These are phyloP conservation scores for Exophiala alcalophila DNA, from an alignment of 2,329 filamentous ascomycete genomes.

Conservation along the genomic window DNA sequence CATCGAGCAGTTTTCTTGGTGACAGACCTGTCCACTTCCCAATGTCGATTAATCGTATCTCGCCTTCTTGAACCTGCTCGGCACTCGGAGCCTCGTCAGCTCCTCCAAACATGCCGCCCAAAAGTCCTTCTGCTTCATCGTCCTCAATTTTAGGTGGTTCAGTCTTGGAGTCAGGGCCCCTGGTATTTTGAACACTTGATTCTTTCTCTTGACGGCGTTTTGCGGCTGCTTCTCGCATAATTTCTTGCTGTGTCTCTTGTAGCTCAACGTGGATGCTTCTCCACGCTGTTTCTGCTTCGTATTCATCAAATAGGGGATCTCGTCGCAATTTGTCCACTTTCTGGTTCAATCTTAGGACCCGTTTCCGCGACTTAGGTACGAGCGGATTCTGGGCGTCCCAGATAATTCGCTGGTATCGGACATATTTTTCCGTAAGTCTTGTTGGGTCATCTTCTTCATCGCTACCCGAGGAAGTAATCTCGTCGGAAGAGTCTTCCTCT, in stretches of 20 bases:
- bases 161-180: neutral
- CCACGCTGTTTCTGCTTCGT: conserved; percentile 65
- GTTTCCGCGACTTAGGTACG: conserved; percentile 38
- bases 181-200: neutral
- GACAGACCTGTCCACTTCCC: conserved; percentile 75
- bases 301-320: conserved; percentile 71
- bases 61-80: conserved; percentile 40
- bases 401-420: conserved; percentile 69
- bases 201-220: conserved; percentile 14
- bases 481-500: conserved; percentile 13
- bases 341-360: conserved; percentile 59
- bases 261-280: conserved; percentile 56
- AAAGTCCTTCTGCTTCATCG: conserved; percentile 44
- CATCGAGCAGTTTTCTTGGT: conserved; percentile 75
- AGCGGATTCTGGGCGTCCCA: conserved; percentile 58
- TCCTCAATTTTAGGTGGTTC: conserved; percentile 38
- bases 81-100: conserved; percentile 31
- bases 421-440: conserved; percentile 69
- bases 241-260: conserved; percentile 51
- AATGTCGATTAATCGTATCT: conserved; percentile 72
- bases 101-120: conserved; percentile 58
- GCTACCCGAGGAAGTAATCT: conserved; percentile 14
- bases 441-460: conserved; percentile 51
- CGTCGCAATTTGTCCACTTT: conserved; percentile 76
- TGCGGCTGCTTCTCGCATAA: conserved; percentile 37